A percentile compares a stretch with the other conserved stretches of the same genome.
phyloP scores from a whole-genome alignment of 805 yeast species.

The Kazachstania taianensis region DNA sequence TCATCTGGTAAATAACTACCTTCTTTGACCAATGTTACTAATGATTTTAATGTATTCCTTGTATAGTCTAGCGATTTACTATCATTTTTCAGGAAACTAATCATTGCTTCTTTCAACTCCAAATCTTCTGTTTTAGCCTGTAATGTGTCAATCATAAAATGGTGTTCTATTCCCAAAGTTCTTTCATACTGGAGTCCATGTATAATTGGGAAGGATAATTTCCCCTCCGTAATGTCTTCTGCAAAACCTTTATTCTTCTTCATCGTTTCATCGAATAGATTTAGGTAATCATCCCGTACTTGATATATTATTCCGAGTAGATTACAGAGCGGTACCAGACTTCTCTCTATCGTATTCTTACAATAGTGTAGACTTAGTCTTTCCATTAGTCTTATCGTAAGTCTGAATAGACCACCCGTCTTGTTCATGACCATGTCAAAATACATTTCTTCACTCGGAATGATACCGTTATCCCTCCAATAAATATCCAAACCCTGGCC shows the following conservation, averaged over 20 bases:
- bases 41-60: constrained; percentile 11
- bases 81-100: constrained; percentile 35
- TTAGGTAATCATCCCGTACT: constrained; percentile 74
- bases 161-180: constrained; percentile 21
- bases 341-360: constrained; percentile 5
- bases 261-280: constrained; percentile 39
- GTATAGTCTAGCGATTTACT: constrained; percentile 24
- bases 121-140: constrained; percentile 41
- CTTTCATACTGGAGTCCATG: constrained; percentile 40
- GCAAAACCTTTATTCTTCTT: constrained; percentile 65
- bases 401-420: constrained; percentile 80
- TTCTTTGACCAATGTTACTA: constrained; percentile 14
- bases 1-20: constrained; percentile 16
- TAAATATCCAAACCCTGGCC: constrained; percentile 87
- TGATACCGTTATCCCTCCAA: constrained; percentile 57
- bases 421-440: constrained; percentile 74
- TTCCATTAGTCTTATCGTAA: constrained; percentile 59
- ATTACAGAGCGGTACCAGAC: constrained; percentile 55
- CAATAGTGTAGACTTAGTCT: constrained; percentile 9
- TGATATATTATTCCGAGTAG: constrained; percentile 77
- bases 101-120: constrained; percentile 40
- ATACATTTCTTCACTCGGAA: constrained; percentile 59
- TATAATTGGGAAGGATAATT: constrained; percentile 76
- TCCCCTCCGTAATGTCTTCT: constrained; percentile 86
- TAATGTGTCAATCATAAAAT: constrained; percentile 41